Evolutionary conservation across 176 grass and related monocot genomes (phyloP), one percentile per base, ranked within the genome.

Genomic region (Areca catechu): DNA sequence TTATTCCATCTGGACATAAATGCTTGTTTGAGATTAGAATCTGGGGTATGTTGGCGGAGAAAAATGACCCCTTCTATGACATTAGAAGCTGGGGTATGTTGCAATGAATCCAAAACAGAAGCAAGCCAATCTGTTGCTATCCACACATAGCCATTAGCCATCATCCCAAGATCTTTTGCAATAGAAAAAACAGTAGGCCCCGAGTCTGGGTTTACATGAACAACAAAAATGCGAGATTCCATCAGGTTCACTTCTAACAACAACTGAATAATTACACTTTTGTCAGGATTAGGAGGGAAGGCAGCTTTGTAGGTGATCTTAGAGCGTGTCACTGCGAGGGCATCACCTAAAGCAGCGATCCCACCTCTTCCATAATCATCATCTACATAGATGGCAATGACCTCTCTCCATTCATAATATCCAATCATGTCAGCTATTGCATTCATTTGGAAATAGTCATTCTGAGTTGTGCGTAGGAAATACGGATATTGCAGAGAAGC

Each of bases 91-190:
- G n/a, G n/a, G n/a, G n/a, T n/a, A n/a, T n/a, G 79, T 24, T 28
- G 47, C 3, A 25, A 60, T 0, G 67, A 71, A 52, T 87, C 83
- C 15, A 90, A 50, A 23, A 55, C 56, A 0, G 91, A 82, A 63
- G 80, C 71, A 5, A 96, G 86, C 91, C 91, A 96, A 24, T 96
- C 91, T 15, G 86, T 90, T 53, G 83, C 76, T 66, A 96, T 87
- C 91, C 91, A 96, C 20, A 90, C 91, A 74, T 84, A 87, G 1
- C 91, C 86, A 5, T 4, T 16, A 7, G 48, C 60, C 79, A 87
- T 84, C 86, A 96, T 96, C 22, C 49, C 52, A 17, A 90, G 72
- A 4, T 71, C 43, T 1, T 78, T 71, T 4, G 86, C 91, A 4
- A 47, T 66, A 28, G 61, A 71, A 58, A 90, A 90, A 63, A 96